Base-by-base conservation (phyloP, 75 land plant species). In the Picea glauca region DNA sequence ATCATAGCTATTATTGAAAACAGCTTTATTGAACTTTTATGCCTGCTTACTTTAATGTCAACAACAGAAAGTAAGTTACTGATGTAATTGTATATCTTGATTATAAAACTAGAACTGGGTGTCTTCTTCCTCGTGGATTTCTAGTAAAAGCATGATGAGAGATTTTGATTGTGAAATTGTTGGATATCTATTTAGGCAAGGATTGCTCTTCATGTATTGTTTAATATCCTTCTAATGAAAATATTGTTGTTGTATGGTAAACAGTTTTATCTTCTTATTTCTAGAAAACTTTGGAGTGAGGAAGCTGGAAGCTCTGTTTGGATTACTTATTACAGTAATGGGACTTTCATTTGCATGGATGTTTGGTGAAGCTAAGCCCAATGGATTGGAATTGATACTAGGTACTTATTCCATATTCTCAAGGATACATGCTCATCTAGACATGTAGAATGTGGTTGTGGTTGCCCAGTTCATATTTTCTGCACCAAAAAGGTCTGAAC, bases 291-390 rank as follows among this genome's bases (percentile, higher is more conserved):
- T 58, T 75, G 89, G 87, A 64, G 87, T 87, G 81, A 87, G 91
- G 86, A 90, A 90, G 75, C 60, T 90, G 63, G 91, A 93, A 86
- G 90, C 91, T 57, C 79, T 86, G 50, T 91, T 93, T 83, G 89
- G 86, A 31, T 58, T 83, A 59, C 79, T 93, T 9, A 89, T 93
- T 75, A 78, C 81, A 58, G 85, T 90, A 26, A 93, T 93, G 96
- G 96, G 76, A 11, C 38, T 89, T 32, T 87, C 96, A 35, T 93
- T 93, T 78, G 96, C 93, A 18, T 80, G 87, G 80, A 83, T 87
- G 82, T 87, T 87, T 73, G 87, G 62, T 38, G 66, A 87, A 76
- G 78, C 89, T 23, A 46, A 79, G 58, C 89, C 89, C 0, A 68
- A 67, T 70, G 62, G 75, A 17, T 70, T 56, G 58, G 81, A 75